phyloP scores from a whole-genome alignment of 2,329 filamentous ascomycete species.

The Fusarium acutatum region DNA sequence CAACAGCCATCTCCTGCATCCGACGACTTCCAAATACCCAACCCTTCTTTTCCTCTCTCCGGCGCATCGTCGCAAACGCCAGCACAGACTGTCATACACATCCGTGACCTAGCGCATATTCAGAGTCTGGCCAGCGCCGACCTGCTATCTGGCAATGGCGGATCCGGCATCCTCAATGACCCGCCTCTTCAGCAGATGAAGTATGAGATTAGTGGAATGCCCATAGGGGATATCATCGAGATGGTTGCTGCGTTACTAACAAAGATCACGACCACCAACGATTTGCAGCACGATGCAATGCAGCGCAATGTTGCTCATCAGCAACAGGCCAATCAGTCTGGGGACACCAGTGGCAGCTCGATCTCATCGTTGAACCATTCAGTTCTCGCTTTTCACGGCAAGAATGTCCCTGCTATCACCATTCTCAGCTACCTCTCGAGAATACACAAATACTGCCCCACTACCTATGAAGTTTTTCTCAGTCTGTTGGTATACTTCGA shows the following conservation, averaged over 20 bases:
- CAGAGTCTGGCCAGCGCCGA: conserved; percentile 87
- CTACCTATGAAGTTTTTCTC: conserved; percentile 97
- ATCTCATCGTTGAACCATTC: conserved; percentile 66
- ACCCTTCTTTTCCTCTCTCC: conserved; percentile 47
- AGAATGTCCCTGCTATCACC: conserved; percentile 96
- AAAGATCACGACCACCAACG: conserved; percentile 97
- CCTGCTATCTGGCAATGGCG: conserved; percentile 60
- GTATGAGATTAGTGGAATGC: conserved; percentile 98
- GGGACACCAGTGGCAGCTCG: conserved; percentile 61
- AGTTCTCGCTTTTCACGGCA: conserved; percentile 95
- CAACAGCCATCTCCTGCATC: conserved; percentile 50
- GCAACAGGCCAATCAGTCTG: conserved; percentile 60
- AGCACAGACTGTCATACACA: conserved; percentile 70
- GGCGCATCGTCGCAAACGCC: conserved; percentile 40
- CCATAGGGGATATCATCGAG: conserved; percentile 95
- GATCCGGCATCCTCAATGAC: conserved; percentile 59
- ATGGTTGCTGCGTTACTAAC: conserved; percentile 97
- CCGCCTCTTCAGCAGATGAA: conserved; percentile 65
- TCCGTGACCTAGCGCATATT: conserved; percentile 90
- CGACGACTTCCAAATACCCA: conserved; percentile 49
- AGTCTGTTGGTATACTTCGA: conserved; percentile 97
- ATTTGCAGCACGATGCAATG: conserved; percentile 89
- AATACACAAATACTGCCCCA: conserved; percentile 99
- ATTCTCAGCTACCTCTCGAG: conserved; percentile 94
- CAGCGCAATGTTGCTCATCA: conserved; percentile 74